Base-by-base conservation (phyloP, 345 rosid species). In the Bruguiera sexangula region DNA sequence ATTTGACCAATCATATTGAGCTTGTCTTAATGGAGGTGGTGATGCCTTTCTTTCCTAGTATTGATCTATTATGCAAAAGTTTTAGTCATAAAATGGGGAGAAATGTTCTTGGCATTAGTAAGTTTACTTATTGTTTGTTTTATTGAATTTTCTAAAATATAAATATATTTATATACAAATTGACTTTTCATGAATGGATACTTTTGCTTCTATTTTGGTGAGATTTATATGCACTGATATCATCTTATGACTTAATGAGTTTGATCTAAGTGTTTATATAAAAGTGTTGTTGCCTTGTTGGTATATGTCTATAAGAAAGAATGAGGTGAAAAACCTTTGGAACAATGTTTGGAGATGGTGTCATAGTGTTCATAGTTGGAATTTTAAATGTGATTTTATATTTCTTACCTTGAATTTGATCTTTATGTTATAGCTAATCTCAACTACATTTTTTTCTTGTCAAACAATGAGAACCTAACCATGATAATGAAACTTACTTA, bases 11-110 rank as follows among this genome's bases (percentile, higher is more conserved):
- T 77, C 89, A 85, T 60, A 75, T 87, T 20, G 90, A 91, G 69
- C 80, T 91, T 57, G 81, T 91, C 69, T 82, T 91, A 69, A 74
- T 93, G 8, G 96, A 91, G 85, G 96, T 87, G 50, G 82, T 65
- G 71, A 83, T 91, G 90, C 97, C 97, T 69, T 70, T 73, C 57
- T 53, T 82, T 50, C 82, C 90, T 16, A 93, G 97, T 83, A 81
- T 85, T 43, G 86, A 81, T 69, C 91, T 87, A 21, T 70, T 92
- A 63, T 68, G 69, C 89, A 86, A 86, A 85, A 92, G 89, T 37
- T 85, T 83, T 90, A 78, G 72, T 82, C 96, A 92, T 71, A 81
- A 78, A 71, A 81, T 82, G 19, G 78, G 73, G 43, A 92, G 82
- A 83, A 88, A 81, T 75, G 78, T 89, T 77, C 97, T 97, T 51